phyloP scores from a whole-genome alignment of 768 basidiomycete species.

The Nidula microcarpa region DNA sequence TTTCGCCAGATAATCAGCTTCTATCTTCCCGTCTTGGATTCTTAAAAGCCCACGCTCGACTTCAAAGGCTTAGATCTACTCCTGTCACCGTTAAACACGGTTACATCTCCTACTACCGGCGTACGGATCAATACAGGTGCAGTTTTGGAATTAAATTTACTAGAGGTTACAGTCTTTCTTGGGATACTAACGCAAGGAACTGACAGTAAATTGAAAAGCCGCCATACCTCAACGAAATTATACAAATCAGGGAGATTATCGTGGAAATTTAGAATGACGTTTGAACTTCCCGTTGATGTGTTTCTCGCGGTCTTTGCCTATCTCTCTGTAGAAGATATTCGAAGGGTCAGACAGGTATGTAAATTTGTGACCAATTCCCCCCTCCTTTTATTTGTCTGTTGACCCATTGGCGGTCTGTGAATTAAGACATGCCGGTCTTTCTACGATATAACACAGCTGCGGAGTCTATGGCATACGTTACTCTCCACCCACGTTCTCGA shows the following conservation, averaged over 20 bases:
- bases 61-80: too few relatives aligned
- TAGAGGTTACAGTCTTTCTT: not conserved
- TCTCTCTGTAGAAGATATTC: constrained; percentile 36
- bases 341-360: constrained; percentile 45
- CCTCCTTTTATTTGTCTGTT: not conserved
- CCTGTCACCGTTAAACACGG: too few relatives aligned
- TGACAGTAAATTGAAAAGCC: too few relatives aligned
- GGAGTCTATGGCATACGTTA: constrained; percentile 47
- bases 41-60: too few relatives aligned
- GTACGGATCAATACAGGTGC: not conserved
- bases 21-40: too few relatives aligned
- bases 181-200: not conserved
- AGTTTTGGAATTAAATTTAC: not conserved
- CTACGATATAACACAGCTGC: constrained; percentile 36
- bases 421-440: constrained; percentile 52
- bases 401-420: not conserved
- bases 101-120: not conserved
- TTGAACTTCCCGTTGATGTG: constrained; percentile 45
- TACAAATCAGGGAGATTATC: not conserved
- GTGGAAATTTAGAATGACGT: constrained; percentile 7
- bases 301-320: constrained; percentile 37
- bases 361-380: not conserved
- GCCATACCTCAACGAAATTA: not conserved
- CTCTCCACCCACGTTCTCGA: constrained; percentile 37
- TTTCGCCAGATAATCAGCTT: too few relatives aligned